phyloP scores from a whole-genome alignment of 768 basidiomycete genomes.

The Russula earlei region DNA sequence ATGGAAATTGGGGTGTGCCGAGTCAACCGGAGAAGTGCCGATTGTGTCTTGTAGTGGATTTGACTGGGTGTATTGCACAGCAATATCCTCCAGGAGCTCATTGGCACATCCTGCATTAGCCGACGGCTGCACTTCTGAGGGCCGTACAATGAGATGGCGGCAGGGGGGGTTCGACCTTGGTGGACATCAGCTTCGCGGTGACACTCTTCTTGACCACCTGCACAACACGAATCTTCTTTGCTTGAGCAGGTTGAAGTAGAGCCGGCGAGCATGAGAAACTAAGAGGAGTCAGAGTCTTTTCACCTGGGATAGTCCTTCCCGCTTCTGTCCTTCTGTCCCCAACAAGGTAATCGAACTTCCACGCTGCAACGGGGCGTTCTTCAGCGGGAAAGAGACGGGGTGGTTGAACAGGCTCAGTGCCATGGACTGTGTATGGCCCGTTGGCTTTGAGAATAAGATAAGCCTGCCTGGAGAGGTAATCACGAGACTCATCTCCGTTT shows the following conservation, averaged over 20 bases:
- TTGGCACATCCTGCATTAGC: not conserved
- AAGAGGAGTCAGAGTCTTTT: constrained; percentile 64
- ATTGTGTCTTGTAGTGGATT: not conserved
- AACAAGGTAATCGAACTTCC: constrained; percentile 78
- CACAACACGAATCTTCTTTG: constrained; percentile 56
- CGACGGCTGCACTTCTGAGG: not conserved
- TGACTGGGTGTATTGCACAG: not conserved
- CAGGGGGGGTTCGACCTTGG: constrained; percentile 43
- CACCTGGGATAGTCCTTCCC: constrained; percentile 44
- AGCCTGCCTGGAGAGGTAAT: constrained; percentile 72
- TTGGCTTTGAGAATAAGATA: constrained; percentile 56
- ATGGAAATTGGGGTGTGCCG: not conserved
- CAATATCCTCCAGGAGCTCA: not conserved
- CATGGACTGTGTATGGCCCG: constrained; percentile 68
- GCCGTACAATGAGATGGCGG: constrained; percentile 1
- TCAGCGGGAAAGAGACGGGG: constrained; percentile 15
- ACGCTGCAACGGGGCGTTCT: constrained; percentile 38
- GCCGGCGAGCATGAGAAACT: constrained; percentile 68
- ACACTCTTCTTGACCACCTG: constrained; percentile 66
- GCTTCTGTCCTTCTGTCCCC: constrained; percentile 44
- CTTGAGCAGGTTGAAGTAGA: constrained; percentile 52
- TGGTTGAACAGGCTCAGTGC: constrained; percentile 40
- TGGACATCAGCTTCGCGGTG: constrained; percentile 52
- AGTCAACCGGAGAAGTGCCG: not conserved
- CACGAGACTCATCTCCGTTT: constrained; percentile 56